Base-by-base conservation (phyloP, 352 stramenopile species). In the Globisporangium cederbergense region DNA sequence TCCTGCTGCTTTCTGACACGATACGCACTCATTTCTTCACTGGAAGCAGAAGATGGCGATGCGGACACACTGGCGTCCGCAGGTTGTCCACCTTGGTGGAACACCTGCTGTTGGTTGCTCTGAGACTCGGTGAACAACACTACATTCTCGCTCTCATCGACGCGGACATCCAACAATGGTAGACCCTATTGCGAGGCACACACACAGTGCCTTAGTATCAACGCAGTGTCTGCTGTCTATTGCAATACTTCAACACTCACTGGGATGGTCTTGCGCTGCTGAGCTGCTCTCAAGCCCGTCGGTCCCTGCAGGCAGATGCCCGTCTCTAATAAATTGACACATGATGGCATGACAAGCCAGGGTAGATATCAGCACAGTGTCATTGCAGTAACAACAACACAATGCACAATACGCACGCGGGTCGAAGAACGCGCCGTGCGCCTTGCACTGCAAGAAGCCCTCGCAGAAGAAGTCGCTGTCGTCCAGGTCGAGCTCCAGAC, bases 381-480 rank as follows among this genome's bases (percentile, higher is more conserved):
- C 18, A 34, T 6, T 4, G 18, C 5, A 28, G 7, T 4, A 10
- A 6, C 14, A 36, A 8, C 25, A 58, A 38, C 14, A 28, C 3
- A 5, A 46, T 18, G 14, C 3, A 46, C 18, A 34, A n/a, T 40
- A 62, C 71, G 59, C 40, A 82, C 77, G 57, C 25, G 85, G 81
- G 62, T 94, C 85, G 61, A 94, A 94, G 70, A 90, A 89, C 14
- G 85, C 83, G 43, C 80, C 85, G 65, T 94, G 85, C 2, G 73
- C 81, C 61, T 94, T 94, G 77, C 85, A 94, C 62, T 90, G 80
- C 49, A 94, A 70, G 58, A 92, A 90, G 13, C 83, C 83, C 70
- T 90, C 77, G 58, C 69, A 79, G 67, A 92, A 90, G 64, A 94
- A 94, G 63, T 92, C 83, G 68, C 77, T 82, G 74, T 92, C 86